Percentiles rank a stretch among this genome's conserved stretches.
Conservation (phyloP, 73 alveolate species). For the Paramecium caudatum region DNA sequence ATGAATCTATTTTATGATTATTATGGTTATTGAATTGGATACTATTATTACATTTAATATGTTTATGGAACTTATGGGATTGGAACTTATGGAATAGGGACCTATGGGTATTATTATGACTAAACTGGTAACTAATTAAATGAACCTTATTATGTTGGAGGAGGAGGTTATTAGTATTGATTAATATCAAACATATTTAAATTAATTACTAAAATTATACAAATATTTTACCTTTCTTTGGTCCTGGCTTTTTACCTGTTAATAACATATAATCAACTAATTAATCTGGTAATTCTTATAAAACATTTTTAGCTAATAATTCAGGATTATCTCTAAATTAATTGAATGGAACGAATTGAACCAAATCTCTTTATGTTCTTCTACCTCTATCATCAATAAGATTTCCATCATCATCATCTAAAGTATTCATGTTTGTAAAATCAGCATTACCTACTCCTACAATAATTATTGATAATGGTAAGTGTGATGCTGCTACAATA, state of each 20-base stretch:
- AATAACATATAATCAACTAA: slow-evolving; percentile 73
- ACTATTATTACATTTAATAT: not conserved
- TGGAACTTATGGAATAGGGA: not conserved
- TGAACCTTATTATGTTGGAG: not conserved
- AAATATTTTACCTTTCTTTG: slow-evolving; percentile 24
- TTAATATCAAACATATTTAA: not conserved
- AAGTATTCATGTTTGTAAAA: slow-evolving; percentile 83
- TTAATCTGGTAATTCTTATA: slow-evolving; percentile 90
- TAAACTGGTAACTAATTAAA: not conserved
- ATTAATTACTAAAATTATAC: not conserved
- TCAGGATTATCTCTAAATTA: slow-evolving; percentile 83
- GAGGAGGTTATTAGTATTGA: not conserved
- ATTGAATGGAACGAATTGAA: slow-evolving; percentile 89
- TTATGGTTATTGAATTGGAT: not conserved
- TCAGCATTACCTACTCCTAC: slow-evolving; percentile 93
- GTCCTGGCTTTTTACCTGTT: slow-evolving; percentile 63
- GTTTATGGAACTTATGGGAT: not conserved
- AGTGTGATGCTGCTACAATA: slow-evolving; percentile 84
- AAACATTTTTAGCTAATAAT: slow-evolving; percentile 85
- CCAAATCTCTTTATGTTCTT: slow-evolving; percentile 90
- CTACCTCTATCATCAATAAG: slow-evolving; percentile 79
- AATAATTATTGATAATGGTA: slow-evolving; percentile 91
- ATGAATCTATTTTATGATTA: not conserved
- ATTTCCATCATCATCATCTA: slow-evolving; percentile 96
- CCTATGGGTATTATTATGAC: too few relatives aligned